These are phyloP conservation scores for Cercospora sp. DNA, from an alignment of 2,329 filamentous ascomycete species.

Conservation along the genomic window DNA sequence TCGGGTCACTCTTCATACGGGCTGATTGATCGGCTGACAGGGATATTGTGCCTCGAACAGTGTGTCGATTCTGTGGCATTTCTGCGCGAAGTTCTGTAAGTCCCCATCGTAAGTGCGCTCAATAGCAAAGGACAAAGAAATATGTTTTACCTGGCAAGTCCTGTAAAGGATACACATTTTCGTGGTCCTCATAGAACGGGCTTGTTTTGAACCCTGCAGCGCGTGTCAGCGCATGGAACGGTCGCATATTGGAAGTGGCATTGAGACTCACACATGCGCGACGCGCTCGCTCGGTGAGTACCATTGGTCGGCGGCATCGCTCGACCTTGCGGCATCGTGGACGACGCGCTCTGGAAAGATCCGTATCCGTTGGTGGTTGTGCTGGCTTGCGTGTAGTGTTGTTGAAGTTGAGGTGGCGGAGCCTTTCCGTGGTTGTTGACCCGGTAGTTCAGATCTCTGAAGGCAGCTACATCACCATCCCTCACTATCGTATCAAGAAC, in stretches of 20 bases:
- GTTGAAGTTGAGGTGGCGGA: conserved; percentile 18
- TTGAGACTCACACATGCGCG: conserved; percentile 26
- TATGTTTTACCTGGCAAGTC: conserved; percentile 68
- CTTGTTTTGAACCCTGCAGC: conserved; percentile 65
- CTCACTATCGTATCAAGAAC: conserved; percentile 42
- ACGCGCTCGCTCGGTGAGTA: conserved; percentile 17
- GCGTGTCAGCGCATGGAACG: background rate
- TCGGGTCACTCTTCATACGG: conserved; percentile 60
- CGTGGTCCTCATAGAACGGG: conserved; percentile 77
- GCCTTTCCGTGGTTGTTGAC: conserved; percentile 43
- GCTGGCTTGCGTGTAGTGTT: conserved; percentile 11
- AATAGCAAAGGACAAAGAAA: conserved; percentile 6
- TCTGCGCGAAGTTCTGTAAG: conserved; percentile 44
- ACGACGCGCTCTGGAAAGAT: conserved; percentile 4
- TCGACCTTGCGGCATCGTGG: conserved; percentile 22
- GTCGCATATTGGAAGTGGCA: background rate
- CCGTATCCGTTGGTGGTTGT: conserved; percentile 20
- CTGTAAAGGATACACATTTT: conserved; percentile 63
- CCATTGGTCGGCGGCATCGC: conserved; percentile 13
- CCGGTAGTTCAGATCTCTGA: conserved; percentile 44
- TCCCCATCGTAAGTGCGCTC: conserved; percentile 38
- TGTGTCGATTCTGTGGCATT: conserved; percentile 61
- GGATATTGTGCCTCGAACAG: conserved; percentile 58
- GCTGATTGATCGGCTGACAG: conserved; percentile 57
- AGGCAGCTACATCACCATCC: conserved; percentile 38